Evolutionary conservation across 495 filamentous ascomycete genomes (phyloP), one percentile per base, ranked within the genome.

Genomic region (Bombardia bombarda): DNA sequence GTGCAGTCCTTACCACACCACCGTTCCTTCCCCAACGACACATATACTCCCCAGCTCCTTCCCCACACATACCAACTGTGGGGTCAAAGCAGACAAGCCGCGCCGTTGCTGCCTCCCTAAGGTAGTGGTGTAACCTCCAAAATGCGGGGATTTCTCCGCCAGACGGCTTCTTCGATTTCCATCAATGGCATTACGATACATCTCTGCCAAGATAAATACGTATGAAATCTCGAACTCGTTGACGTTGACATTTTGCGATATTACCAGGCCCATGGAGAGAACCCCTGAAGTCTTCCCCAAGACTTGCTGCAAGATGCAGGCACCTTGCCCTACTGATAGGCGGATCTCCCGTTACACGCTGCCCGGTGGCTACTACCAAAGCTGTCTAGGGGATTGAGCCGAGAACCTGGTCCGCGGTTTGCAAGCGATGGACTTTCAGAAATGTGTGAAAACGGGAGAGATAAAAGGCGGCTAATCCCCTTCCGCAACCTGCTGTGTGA

Each of bases 81-180:
- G 19, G 35, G 21, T 4, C 2, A 38, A 24, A 4, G 35, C 20
- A 20, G 16, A 38, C 9, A n/a, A 17, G 7, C 4, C 19, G 25
- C 25, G 25, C 25, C 12, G 6, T 6, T 12, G 7, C 25, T 28
- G 25, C 25, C 6, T 6, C 25, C 7, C 25, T 6, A 7, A 7
- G 25, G 12, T 28, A 12, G 25, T 12, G 32, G 8, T 3, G 3
- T 19, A 35, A 35, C 32, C 32, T 19, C 32, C 13, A 53, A 35
- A 35, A 3, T 16, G 19, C 8, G 21, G 41, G 41, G 17, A 24
- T 47, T 44, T 30, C 45, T 53, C 42, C 38, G 31, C 36, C 42
- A 16, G 31, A 47, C 44, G 43, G 36, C 43, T 32, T 42, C 40
- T 25, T 8, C 34, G 34, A 13, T 45, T 49, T 49, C 46, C 46